Percentiles rank a stretch among this genome's conserved stretches.
phyloP scores from a whole-genome alignment of 139 green algal species.

The Zygnema circumcarinatum region DNA sequence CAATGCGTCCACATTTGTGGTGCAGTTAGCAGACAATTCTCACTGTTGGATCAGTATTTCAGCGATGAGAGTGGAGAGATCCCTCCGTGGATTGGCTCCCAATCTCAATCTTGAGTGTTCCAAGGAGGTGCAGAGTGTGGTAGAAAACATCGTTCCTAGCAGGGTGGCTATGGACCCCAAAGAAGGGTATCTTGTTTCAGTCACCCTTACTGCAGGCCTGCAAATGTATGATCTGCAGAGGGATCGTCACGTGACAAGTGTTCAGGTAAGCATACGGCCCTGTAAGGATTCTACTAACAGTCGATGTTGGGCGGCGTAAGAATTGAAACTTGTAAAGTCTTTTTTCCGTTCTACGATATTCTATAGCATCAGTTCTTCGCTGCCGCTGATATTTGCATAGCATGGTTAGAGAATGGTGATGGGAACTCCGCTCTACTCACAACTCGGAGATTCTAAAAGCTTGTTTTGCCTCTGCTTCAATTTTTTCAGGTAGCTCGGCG shows the following conservation, averaged over 20 bases:
- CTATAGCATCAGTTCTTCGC: too few species aligned
- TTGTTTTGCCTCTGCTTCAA: too few species aligned
- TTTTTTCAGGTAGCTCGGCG: too few species aligned
- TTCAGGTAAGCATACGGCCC: slow-evolving; percentile 36
- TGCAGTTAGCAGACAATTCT: slow-evolving; percentile 79
- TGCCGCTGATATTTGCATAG: too few species aligned
- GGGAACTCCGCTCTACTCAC: too few species aligned
- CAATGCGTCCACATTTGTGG: slow-evolving; percentile 68
- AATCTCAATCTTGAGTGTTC: slow-evolving; percentile 15
- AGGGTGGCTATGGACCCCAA: slow-evolving; percentile 8
- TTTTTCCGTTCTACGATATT: too few species aligned
- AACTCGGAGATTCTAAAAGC: too few species aligned
- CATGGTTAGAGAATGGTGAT: too few species aligned
- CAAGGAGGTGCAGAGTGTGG: slow-evolving; percentile 4
- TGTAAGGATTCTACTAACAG: too few species aligned
- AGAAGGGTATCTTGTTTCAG: slow-evolving; percentile 16
- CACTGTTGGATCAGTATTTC: slow-evolving; percentile 72
- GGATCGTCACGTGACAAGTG: slow-evolving; percentile 34
- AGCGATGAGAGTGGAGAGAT: slow-evolving; percentile 54
- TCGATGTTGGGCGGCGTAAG: too few species aligned
- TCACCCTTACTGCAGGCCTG: slow-evolving; percentile 18
- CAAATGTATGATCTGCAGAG: slow-evolving; percentile 46
- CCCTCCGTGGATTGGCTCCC: slow-evolving; percentile 40
- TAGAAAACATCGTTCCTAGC: not conserved
- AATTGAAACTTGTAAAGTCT: too few species aligned